Evolutionary conservation across 805 yeast species (phyloP).

Genomic region (Candida wancherniae): DNA sequence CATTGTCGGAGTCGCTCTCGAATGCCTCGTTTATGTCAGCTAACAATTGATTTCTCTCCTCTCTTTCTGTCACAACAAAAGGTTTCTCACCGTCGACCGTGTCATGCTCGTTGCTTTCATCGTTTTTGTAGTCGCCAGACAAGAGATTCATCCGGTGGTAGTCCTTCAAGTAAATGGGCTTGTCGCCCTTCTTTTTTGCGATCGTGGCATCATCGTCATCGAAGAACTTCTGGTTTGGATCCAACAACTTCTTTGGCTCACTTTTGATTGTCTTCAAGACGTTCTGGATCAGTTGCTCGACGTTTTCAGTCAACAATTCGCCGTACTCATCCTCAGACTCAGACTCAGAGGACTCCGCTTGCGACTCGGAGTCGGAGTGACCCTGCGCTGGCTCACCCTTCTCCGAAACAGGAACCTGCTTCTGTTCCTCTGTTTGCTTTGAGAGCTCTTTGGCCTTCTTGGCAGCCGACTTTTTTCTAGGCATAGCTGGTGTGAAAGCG

Average conservation of each 20-base stretch:
- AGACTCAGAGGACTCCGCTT: slow-evolving; percentile 31
- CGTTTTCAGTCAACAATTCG: slow-evolving; percentile 78
- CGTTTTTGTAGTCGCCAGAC: slow-evolving; percentile 55
- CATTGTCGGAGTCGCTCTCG: slow-evolving; percentile 37
- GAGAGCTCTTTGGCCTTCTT: slow-evolving; percentile 57
- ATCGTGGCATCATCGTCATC: slow-evolving; percentile 49
- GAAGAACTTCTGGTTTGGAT: slow-evolving; percentile 70
- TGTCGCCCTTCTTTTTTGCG: slow-evolving; percentile 22
- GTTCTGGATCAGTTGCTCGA: slow-evolving; percentile 71
- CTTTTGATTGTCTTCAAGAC: slow-evolving; percentile 67
- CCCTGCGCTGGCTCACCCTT: slow-evolving; percentile 13
- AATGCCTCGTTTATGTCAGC: slow-evolving; percentile 73
- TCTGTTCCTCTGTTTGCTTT: slow-evolving; percentile 1
- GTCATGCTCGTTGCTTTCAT: slow-evolving; percentile 40
- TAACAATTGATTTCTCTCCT: slow-evolving; percentile 68
- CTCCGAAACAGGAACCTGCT: slow-evolving; percentile 1
- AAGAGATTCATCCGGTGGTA: slow-evolving; percentile 82
- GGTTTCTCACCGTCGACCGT: slow-evolving; percentile 59
- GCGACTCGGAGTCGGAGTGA: slow-evolving; percentile 25
- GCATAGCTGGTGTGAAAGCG: slow-evolving; percentile 40
- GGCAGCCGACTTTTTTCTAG: slow-evolving; percentile 84
- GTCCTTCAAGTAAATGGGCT: slow-evolving; percentile 86
- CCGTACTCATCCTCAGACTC: slow-evolving; percentile 93
- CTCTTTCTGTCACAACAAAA: slow-evolving; percentile 68
- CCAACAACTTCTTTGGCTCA: slow-evolving; percentile 61